Base-by-base conservation (phyloP, 2,329 filamentous ascomycete genomes). In the Parastagonospora nodorum region DNA sequence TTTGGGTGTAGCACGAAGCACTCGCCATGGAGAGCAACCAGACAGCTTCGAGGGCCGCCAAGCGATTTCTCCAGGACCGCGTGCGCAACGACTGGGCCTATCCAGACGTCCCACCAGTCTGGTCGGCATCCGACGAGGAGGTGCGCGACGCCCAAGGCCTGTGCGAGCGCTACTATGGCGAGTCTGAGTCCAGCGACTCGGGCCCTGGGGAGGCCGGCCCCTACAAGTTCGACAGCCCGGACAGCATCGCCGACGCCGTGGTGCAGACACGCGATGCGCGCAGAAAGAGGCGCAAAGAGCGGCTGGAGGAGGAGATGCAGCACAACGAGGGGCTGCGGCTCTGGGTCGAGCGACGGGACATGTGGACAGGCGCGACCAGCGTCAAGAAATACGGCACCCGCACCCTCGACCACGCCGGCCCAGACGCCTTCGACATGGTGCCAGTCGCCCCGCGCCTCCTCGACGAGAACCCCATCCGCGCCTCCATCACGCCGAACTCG, bases 301-400 rank as follows among this genome's bases (percentile, higher is more conserved):
- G 63, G 10, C 53, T 78, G 42, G 71, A 76, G 47, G 65, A 69
- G 28, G 78, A 81, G 55, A 76, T 78, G 73, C 50, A 53, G 7
- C 95, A 89, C 87, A 97, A 97, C 64, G 80, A 87, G 32, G 93
- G 93, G 0, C 72, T 97, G 49, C 83, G 86, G n/a, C 88, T 88
- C 69, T 97, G 90, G 74, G 83, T 87, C 51, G 84, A 87, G 28
- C 81, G 90, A 51, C 83, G 92, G 42, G 86, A 96, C 74, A 86
- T 85, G 6, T 97, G 93, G 93, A 93, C 92, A 1, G 88, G 89
- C 29, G 92, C 91, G 29, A 59, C 64, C 15, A 63, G 64, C 32
- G 83, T 82, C 56, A 81, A 78, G 9, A 72, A 68, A 45, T 66
- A 69, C 38, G 58, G 63, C n/a, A 50, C 53, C 8, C 39, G 2